Evolutionary conservation across 2,329 filamentous ascomycete species (phyloP).

Genomic region (Plectosphaerella plurivora): DNA sequence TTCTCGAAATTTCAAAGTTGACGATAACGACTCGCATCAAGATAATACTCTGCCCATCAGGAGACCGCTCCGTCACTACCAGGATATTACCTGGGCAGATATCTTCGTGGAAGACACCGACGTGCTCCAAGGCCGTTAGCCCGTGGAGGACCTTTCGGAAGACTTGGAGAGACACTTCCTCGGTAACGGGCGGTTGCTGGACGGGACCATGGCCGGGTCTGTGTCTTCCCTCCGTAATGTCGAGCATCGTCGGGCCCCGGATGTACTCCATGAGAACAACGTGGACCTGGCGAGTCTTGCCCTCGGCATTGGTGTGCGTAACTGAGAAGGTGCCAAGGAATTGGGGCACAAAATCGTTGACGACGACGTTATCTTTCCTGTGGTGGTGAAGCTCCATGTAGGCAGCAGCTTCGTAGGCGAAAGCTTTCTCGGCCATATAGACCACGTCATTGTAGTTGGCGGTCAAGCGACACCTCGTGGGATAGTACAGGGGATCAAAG

Average conservation of each 20-base stretch:
- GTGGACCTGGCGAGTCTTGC: background rate
- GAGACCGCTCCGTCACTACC: background rate
- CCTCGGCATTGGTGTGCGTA: background rate
- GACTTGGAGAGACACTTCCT: background rate
- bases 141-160: background rate
- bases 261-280: background rate
- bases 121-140: background rate
- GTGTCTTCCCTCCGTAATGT: background rate
- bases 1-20: no score
- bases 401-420: background rate
- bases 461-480: background rate
- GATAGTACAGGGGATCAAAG: background rate
- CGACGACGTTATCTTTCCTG: background rate
- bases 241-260: background rate
- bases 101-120: background rate
- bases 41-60: no score
- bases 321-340: background rate
- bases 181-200: no score
- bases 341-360: background rate
- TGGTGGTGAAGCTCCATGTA: background rate
- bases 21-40: no score
- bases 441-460: background rate
- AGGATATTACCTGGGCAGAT: background rate
- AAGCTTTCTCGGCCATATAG: background rate
- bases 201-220: no score